These are phyloP conservation scores for Eucalyptus sp. DNA, from an alignment of 345 rosid species.

Conservation along the genomic window DNA sequence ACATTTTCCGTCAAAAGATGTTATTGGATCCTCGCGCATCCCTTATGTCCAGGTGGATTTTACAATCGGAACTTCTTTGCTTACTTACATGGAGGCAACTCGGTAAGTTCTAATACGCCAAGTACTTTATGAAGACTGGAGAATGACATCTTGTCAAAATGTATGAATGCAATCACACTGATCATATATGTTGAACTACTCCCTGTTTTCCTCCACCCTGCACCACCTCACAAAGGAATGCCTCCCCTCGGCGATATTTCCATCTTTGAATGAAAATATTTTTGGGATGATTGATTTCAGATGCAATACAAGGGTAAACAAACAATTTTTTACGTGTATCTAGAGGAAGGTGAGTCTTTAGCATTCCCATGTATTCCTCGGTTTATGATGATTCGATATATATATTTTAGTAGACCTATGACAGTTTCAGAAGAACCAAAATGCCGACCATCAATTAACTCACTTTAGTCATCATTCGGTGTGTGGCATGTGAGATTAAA, in stretches of 20 bases:
- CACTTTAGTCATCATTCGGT: background rate
- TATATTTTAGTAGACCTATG: background rate
- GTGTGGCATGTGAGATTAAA: background rate
- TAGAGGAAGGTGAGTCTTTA: background rate
- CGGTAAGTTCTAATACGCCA: conserved; percentile 5
- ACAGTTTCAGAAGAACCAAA: background rate
- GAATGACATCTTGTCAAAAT: background rate
- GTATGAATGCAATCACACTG: background rate
- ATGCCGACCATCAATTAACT: background rate
- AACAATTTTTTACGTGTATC: background rate
- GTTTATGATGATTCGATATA: background rate
- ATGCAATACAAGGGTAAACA: background rate
- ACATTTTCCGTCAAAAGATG: conserved; percentile 27
- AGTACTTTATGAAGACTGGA: background rate
- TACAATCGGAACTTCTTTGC: conserved; percentile 26
- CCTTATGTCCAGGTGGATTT: conserved; percentile 37
- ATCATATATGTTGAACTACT: background rate
- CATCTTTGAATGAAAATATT: background rate
- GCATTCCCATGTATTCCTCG: background rate
- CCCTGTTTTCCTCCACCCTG: background rate
- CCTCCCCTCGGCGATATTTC: background rate
- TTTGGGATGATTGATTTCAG: background rate
- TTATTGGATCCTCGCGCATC: conserved; percentile 10
- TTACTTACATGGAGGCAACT: conserved; percentile 23
- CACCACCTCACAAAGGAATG: background rate